Conservation (phyloP, 2,329 filamentous ascomycete species). For the Rhynchosporium agropyri region DNA sequence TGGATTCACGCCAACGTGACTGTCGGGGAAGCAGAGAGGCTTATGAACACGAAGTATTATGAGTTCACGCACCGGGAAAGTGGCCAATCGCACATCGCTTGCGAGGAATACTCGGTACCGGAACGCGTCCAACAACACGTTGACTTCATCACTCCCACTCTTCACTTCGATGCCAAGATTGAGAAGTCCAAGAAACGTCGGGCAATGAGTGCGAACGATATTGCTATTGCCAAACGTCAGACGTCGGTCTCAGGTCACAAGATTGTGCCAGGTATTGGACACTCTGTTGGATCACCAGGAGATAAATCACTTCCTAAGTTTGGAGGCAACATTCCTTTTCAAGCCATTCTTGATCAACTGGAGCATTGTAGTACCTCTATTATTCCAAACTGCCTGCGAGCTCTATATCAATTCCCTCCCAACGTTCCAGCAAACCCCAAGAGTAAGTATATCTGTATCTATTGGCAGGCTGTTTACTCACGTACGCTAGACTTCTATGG, state of each 20-base stretch:
- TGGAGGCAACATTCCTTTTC: conserved; percentile 29
- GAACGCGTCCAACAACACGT: conserved; percentile 23
- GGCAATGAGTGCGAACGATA: conserved; percentile 6
- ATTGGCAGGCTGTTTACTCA: not conserved
- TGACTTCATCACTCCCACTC: conserved; percentile 30
- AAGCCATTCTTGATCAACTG: conserved; percentile 18
- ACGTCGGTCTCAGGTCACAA: conserved; percentile 13
- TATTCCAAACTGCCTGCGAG: conserved; percentile 28
- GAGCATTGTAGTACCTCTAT: conserved; percentile 32
- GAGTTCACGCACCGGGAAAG: conserved; percentile 30
- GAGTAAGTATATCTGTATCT: not conserved
- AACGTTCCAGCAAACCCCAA: not conserved
- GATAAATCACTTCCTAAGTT: conserved; percentile 42
- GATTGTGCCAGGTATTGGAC: conserved; percentile 46
- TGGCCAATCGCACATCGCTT: conserved; percentile 30
- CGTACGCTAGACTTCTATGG: conserved; percentile 48
- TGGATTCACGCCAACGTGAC: conserved; percentile 43
- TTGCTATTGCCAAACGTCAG: conserved; percentile 12
- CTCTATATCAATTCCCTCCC: conserved; percentile 16
- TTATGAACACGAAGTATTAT: conserved; percentile 54
- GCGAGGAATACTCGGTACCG: conserved; percentile 29
- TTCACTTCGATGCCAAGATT: conserved; percentile 28
- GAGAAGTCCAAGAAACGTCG: conserved; percentile 25
- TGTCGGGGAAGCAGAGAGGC: conserved; percentile 50
- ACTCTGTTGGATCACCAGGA: conserved; percentile 42